A percentile compares a stretch with the other conserved stretches of the same genome.
These are phyloP conservation scores for Trichaptum fuscoviolaceum DNA, from an alignment of 768 basidiomycete genomes.

Conservation along the genomic window DNA sequence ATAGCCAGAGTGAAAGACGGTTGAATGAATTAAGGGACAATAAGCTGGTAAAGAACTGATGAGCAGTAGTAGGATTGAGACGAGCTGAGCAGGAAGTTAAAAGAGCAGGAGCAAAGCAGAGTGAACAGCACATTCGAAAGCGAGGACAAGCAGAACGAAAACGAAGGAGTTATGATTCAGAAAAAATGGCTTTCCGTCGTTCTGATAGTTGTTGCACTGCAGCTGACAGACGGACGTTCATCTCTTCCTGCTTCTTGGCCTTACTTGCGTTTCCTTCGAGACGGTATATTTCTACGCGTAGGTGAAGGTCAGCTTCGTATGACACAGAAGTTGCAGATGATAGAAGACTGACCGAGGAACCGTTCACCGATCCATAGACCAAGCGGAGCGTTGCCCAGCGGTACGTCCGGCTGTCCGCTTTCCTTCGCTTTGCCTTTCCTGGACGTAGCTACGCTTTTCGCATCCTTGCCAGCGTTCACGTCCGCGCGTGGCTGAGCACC, in stretches of 20 bases:
- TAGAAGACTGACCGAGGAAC: slow-evolving; percentile 46
- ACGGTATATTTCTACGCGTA: neutral
- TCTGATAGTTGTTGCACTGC: neutral
- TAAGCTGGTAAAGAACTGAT: no score
- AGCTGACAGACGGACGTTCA: neutral
- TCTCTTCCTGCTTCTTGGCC: slow-evolving; percentile 5
- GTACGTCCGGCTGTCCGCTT: slow-evolving; percentile 9
- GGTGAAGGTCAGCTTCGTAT: neutral
- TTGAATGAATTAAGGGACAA: neutral
- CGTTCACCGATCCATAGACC: slow-evolving; percentile 72
- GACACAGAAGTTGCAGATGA: neutral
- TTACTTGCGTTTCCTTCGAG: neutral
- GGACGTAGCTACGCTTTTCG: neutral
- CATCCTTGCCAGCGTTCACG: slow-evolving; percentile 17
- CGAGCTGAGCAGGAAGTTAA: slow-evolving; percentile 4
- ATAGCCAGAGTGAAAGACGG: neutral
- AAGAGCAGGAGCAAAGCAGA: neutral
- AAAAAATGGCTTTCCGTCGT: neutral
- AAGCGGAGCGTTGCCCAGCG: slow-evolving; percentile 54
- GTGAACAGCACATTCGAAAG: slow-evolving; percentile 1
- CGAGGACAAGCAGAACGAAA: neutral
- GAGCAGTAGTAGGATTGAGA: neutral
- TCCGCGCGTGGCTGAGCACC: slow-evolving; percentile 38
- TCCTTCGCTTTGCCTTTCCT: slow-evolving; percentile 9
- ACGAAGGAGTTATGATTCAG: neutral